Evolutionary conservation across 2,329 filamentous ascomycete genomes (phyloP), one percentile per base, ranked within the genome.

Genomic region (Salinomyces thailandicus): DNA sequence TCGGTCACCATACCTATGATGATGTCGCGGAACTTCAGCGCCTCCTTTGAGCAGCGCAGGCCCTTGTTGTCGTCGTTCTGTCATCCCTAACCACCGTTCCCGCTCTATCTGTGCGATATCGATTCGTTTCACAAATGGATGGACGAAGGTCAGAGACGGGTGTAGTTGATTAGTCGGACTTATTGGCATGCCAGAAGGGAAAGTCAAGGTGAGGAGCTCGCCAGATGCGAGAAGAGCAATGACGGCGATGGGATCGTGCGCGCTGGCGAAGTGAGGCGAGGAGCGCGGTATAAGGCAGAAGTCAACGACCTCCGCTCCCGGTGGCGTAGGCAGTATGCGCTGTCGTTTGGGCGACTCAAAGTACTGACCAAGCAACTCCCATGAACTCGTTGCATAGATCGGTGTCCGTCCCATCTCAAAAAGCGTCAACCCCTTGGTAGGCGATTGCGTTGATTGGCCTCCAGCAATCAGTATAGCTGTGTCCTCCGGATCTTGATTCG

Each of bases 111-210:
- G 73, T 7, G 84, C 73, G n/a, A 93, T 68, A 12, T 75, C 72
- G 35, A 83, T 68, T 34, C 78, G 77, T 36, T 76, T 81, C 39
- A 91, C 76, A 55, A 93, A 96, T 0, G 91, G 91, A 53, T 95
- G 86, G 5, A 94, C 81, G 44, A 95, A 83, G 1, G 82, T 82
- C 31, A 95, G 64, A 2, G 83, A 94, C 0, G 87, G 75, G 52
- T 93, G 89, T 5, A 98, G 71, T 61, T 94, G 85, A 52, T 95
- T 94, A 3, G 87, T 94, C 1, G 91, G 86, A 18, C 79, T 83
- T 37, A 96, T 93, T 1, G 85, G 81, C 58, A 87, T 83, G 18
- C 91, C 91, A 32, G 81, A 91, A 0, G 91, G 91, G 54, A 96
- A 96, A 51, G 81, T 93, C 57, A 96, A 65, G 0, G 89, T 93